A percentile compares a stretch with the other conserved stretches of the same genome.
Evolutionary conservation across 805 yeast species (phyloP).

Genomic region (Nakazawaea populi): DNA sequence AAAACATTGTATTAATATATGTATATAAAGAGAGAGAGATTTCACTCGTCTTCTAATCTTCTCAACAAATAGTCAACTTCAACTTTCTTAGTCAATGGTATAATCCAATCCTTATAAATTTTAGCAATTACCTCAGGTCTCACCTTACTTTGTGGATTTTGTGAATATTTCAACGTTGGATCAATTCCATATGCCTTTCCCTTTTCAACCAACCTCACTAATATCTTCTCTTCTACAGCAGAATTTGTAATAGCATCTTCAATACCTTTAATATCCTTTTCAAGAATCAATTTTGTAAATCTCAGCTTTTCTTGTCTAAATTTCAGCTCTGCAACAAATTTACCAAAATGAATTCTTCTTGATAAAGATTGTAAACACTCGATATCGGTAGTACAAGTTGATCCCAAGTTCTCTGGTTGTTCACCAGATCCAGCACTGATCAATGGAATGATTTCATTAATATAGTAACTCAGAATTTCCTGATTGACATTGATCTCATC

Average conservation of each 20-base stretch:
- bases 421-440: slow-evolving; percentile 64
- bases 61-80: slow-evolving; percentile 88
- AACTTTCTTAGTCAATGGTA: slow-evolving; percentile 91
- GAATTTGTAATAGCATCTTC: slow-evolving; percentile 78
- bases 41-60: slow-evolving; percentile 55
- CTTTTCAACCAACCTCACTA: slow-evolving; percentile 71
- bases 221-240: slow-evolving; percentile 79
- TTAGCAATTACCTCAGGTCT: slow-evolving; percentile 77
- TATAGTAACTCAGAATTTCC: slow-evolving; percentile 63
- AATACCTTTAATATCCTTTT: slow-evolving; percentile 64
- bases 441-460: slow-evolving; percentile 67
- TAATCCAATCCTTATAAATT: slow-evolving; percentile 81
- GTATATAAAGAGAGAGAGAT: neutral
- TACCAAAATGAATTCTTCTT: slow-evolving; percentile 93
- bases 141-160: slow-evolving; percentile 65
- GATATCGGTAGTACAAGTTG: slow-evolving; percentile 79
- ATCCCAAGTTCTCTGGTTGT: slow-evolving; percentile 81
- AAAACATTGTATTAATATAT: no score
- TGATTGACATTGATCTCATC: slow-evolving; percentile 71
- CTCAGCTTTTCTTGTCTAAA: slow-evolving; percentile 60
- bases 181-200: slow-evolving; percentile 86
- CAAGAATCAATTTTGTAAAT: slow-evolving; percentile 60
- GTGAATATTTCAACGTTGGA: slow-evolving; percentile 70
- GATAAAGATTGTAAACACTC: slow-evolving; percentile 84
- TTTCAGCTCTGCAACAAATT: slow-evolving; percentile 96